These are phyloP conservation scores for Daedaleopsis sinensis DNA, from an alignment of 768 basidiomycete genomes.

Conservation along the genomic window DNA sequence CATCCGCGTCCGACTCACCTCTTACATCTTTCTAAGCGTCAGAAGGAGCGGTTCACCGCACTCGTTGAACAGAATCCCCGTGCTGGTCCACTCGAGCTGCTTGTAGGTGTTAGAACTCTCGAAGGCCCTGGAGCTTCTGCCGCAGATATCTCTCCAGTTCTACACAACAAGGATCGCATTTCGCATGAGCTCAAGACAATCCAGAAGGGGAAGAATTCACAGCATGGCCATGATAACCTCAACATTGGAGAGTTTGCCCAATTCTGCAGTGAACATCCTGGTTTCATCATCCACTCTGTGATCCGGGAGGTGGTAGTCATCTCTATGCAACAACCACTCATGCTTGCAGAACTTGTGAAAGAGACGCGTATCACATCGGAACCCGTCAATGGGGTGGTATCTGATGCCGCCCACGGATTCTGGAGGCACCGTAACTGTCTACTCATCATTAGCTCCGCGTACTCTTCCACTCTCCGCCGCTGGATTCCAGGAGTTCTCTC, in stretches of 20 bases:
- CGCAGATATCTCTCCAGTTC: neutral
- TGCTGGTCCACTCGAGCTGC: neutral
- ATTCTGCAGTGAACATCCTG: slow-evolving; percentile 25
- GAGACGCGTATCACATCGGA: slow-evolving; percentile 12
- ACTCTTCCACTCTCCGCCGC: slow-evolving; percentile 28
- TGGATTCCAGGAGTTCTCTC: slow-evolving; percentile 40
- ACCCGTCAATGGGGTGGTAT: slow-evolving; percentile 38
- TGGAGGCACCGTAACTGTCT: slow-evolving; percentile 32
- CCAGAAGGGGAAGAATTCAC: too few relatives aligned
- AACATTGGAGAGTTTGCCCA: slow-evolving; percentile 19
- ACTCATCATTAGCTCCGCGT: slow-evolving; percentile 37
- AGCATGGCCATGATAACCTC: too few relatives aligned
- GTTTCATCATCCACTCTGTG: slow-evolving; percentile 23
- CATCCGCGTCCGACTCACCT: neutral
- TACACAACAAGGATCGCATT: slow-evolving; percentile 9
- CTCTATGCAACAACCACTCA: slow-evolving; percentile 32
- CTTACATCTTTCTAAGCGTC: neutral
- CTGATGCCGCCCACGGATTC: slow-evolving; percentile 41
- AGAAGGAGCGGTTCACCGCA: neutral
- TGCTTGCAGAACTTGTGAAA: slow-evolving; percentile 34
- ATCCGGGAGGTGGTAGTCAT: slow-evolving; percentile 31
- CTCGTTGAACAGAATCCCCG: neutral
- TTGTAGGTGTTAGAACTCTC: neutral
- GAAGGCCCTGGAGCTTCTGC: neutral
- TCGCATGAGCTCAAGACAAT: too few relatives aligned